Evolutionary conservation across 192 early-diverging fungal genomes (phyloP).

Genomic region (Mortierella hygrophila): DNA sequence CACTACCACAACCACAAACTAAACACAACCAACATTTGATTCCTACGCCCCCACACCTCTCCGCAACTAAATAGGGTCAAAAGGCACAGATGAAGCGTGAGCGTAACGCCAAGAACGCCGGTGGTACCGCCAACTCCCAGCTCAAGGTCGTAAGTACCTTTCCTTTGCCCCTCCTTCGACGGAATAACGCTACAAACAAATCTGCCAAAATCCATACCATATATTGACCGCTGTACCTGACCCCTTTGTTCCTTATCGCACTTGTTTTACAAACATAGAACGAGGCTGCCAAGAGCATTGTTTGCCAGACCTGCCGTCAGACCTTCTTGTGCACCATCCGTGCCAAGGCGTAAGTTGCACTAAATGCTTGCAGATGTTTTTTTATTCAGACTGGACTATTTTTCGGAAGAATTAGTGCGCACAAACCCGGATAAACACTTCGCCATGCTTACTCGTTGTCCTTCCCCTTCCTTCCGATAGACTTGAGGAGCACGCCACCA

Average conservation of each 20-base stretch:
- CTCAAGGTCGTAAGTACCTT: constrained; percentile 67
- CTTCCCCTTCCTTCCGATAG: constrained; percentile 33
- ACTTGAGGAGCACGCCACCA: constrained; percentile 78
- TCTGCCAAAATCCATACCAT: neutral
- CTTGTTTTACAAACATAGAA: constrained; percentile 63
- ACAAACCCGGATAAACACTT: too few relatives aligned
- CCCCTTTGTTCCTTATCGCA: neutral
- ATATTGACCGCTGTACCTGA: neutral
- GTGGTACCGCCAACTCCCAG: constrained; percentile 66
- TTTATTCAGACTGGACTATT: neutral
- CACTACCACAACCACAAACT: neutral
- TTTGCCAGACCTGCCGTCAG: constrained; percentile 83
- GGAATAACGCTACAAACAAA: neutral
- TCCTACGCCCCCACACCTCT: neutral
- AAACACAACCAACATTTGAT: neutral
- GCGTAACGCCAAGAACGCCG: constrained; percentile 70
- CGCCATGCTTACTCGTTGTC: neutral
- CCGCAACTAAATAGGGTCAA: constrained; percentile 60
- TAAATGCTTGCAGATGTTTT: neutral
- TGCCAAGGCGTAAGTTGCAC: constrained; percentile 71
- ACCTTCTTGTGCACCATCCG: constrained; percentile 87
- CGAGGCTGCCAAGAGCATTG: constrained; percentile 82
- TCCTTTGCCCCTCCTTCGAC: neutral
- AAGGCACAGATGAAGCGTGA: constrained; percentile 80
- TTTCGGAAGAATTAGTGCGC: too few relatives aligned